Evolutionary conservation across 306 rosid species (phyloP).

Genomic region (Cucurbita pepo): DNA sequence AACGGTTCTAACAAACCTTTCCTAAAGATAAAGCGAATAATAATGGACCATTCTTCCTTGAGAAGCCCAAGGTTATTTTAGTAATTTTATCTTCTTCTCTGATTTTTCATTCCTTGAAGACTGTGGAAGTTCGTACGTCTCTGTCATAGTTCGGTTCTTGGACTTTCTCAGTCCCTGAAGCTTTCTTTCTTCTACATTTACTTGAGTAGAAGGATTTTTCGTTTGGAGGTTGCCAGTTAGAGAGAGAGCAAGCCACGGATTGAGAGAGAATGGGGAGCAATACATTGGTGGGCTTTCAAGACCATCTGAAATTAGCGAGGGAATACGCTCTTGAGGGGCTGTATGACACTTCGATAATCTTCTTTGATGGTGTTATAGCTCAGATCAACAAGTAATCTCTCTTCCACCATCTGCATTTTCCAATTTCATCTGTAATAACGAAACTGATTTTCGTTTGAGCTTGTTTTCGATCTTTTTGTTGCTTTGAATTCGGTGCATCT

Average conservation of each 20-base stretch:
- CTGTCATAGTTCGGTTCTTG: background rate
- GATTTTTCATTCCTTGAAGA: background rate
- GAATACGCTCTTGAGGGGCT: conserved; percentile 89
- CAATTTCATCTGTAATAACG: background rate
- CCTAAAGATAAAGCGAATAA: background rate
- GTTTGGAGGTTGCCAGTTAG: background rate
- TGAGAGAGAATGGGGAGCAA: conserved; percentile 36
- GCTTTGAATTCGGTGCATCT: background rate
- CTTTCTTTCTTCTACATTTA: background rate
- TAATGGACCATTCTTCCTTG: background rate
- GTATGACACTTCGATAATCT: conserved; percentile 83
- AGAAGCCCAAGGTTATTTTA: conserved; percentile 3
- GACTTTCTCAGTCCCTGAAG: background rate
- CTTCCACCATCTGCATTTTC: background rate
- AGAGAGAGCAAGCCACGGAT: background rate
- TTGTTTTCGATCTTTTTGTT: background rate
- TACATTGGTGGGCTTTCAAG: conserved; percentile 69
- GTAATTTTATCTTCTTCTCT: background rate
- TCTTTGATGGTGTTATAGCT: conserved; percentile 92
- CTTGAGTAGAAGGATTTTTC: background rate
- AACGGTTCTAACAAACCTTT: conserved; percentile 4
- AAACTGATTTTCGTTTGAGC: background rate
- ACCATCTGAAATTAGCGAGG: conserved; percentile 82
- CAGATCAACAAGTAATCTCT: conserved; percentile 80
- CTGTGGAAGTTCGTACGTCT: background rate